These are phyloP conservation scores for Aureobasidium sp. DNA, from an alignment of 2,329 filamentous ascomycete genomes.

Conservation along the genomic window DNA sequence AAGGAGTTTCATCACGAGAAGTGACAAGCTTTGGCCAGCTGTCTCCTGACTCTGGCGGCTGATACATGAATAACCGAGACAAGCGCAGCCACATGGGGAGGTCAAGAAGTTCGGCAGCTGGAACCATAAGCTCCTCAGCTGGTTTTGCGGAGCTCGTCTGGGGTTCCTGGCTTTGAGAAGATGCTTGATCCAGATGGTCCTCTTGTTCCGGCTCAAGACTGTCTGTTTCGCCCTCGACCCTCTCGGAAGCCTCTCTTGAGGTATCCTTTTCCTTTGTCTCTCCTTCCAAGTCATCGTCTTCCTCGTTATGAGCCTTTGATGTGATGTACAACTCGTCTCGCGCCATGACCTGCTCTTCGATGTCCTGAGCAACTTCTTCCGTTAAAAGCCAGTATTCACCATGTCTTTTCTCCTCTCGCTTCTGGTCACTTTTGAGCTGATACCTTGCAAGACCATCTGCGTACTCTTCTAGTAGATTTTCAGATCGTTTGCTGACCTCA, in stretches of 20 bases:
- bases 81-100: conserved; percentile 56
- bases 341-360: conserved; percentile 24
- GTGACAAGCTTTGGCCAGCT: conserved; percentile 60
- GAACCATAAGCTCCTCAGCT: conserved; percentile 27
- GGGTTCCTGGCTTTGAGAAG: not conserved
- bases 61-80: conserved; percentile 71
- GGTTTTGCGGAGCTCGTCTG: not conserved
- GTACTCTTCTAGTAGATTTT: conserved; percentile 57
- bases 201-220: too few species aligned
- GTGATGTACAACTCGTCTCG: not conserved
- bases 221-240: too few species aligned
- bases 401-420: conserved; percentile 54
- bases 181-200: too few species aligned
- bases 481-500: conserved; percentile 63
- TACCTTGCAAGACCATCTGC: conserved; percentile 59
- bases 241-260: too few species aligned
- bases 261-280: not conserved
- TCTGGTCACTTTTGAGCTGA: conserved; percentile 58
- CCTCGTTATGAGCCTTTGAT: not conserved
- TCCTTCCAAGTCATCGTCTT: not conserved
- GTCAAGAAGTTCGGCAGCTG: conserved; percentile 52
- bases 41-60: conserved; percentile 46
- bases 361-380: conserved; percentile 29
- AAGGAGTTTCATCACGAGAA: conserved; percentile 48
- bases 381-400: conserved; percentile 61